Conservation (phyloP, 805 yeast species). For the Torulaspora indica region DNA sequence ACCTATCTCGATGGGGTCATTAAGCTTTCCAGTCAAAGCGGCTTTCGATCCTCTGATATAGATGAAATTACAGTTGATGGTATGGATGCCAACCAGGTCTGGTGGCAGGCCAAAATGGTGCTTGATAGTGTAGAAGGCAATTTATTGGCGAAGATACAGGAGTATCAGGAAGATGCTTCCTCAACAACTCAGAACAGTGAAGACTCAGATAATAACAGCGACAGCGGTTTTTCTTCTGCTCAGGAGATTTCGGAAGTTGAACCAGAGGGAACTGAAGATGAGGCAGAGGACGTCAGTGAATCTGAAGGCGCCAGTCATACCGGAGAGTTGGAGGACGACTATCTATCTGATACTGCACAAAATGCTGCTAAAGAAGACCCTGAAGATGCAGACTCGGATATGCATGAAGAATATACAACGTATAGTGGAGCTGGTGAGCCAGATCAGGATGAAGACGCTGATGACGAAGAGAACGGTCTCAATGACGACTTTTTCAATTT, state of each 20-base stretch:
- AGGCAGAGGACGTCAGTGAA: constrained; percentile 15
- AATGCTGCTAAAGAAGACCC: neutral
- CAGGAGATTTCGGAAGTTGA: neutral
- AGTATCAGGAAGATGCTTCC: constrained; percentile 10
- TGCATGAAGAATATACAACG: neutral
- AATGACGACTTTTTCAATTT: constrained; percentile 82
- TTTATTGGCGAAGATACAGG: constrained; percentile 54
- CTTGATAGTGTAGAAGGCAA: constrained; percentile 71
- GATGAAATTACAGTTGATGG: constrained; percentile 85
- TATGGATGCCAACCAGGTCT: constrained; percentile 82
- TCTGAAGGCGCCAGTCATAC: neutral
- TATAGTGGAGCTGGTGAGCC: constrained; percentile 11
- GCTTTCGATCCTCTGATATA: constrained; percentile 47
- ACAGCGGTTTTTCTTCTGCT: neutral
- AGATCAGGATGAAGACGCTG: constrained; percentile 24
- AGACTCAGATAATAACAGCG: neutral
- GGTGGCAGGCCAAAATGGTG: constrained; percentile 87
- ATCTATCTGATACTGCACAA: neutral
- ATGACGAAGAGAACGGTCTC: constrained; percentile 48
- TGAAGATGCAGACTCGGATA: neutral
- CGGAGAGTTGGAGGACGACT: neutral
- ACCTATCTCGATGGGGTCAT: constrained; percentile 30
- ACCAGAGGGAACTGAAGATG: constrained; percentile 45
- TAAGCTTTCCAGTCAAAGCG: constrained; percentile 17
- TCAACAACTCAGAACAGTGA: constrained; percentile 33